Evolutionary conservation across 352 stramenopile genomes (phyloP).

Genomic region (Pythium scleroteichum): DNA sequence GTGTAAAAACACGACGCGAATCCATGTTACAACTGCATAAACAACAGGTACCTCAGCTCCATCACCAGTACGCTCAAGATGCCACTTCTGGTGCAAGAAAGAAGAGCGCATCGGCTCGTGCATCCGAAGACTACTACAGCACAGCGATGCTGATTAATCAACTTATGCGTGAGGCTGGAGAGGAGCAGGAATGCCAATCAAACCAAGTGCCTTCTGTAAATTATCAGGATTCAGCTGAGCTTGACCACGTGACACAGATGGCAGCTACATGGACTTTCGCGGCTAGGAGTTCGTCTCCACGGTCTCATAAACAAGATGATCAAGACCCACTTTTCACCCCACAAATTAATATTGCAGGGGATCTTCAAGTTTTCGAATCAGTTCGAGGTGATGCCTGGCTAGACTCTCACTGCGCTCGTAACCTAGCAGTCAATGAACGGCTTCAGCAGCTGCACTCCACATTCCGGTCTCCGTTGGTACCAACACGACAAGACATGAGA

Average conservation of each 20-base stretch:
- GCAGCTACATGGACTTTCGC: neutral
- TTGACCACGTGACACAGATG: neutral
- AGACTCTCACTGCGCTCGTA: constrained; percentile 36
- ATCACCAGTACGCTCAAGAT: neutral
- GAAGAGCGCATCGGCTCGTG: constrained; percentile 12
- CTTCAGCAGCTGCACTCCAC: neutral
- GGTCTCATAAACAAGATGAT: neutral
- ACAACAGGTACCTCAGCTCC: constrained; percentile 13
- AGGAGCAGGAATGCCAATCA: constrained; percentile 11
- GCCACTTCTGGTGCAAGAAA: neutral
- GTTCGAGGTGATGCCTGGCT: constrained; percentile 41
- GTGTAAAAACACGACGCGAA: constrained; percentile 1
- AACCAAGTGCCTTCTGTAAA: neutral
- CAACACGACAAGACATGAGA: constrained; percentile 20
- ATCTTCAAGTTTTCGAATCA: neutral
- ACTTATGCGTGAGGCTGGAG: constrained; percentile 39
- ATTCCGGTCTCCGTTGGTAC: constrained; percentile 16
- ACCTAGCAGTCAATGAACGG: constrained; percentile 12
- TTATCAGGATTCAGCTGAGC: neutral
- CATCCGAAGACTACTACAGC: constrained; percentile 52
- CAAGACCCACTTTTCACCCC: neutral
- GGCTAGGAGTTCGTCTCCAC: neutral
- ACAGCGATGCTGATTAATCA: constrained; percentile 52
- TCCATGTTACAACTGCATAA: constrained; percentile 5
- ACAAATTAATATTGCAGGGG: neutral